These are phyloP conservation scores for Cornus florida DNA, from an alignment of 148 eudicot genomes.

Conservation along the genomic window DNA sequence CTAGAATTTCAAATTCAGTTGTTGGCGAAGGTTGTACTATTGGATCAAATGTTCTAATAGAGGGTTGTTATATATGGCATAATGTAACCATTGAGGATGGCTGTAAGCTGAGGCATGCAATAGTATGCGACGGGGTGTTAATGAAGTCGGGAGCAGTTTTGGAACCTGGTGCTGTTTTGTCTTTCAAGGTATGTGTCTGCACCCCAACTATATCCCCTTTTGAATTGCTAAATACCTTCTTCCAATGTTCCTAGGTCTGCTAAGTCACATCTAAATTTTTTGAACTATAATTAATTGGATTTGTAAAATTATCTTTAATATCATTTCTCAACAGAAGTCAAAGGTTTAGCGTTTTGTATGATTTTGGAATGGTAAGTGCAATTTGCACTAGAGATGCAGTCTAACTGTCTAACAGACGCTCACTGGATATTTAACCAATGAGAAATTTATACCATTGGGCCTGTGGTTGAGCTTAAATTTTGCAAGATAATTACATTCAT, in stretches of 20 bases:
- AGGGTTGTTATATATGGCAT: constrained; percentile 86
- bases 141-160: constrained; percentile 74
- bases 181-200: constrained; percentile 65
- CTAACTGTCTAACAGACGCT: background rate
- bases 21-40: constrained; percentile 86
- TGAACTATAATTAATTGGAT: background rate
- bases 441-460: background rate
- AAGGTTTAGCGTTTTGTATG: background rate
- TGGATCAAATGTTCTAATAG: constrained; percentile 80
- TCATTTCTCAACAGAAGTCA: background rate
- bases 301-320: background rate
- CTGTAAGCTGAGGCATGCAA: constrained; percentile 74
- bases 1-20: constrained; percentile 70
- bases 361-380: background rate
- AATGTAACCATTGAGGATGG: constrained; percentile 89
- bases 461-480: background rate
- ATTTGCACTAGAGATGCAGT: background rate
- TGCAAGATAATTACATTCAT: background rate
- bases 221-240: constrained; percentile 3
- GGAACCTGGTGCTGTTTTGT: constrained; percentile 84
- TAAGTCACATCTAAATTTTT: background rate
- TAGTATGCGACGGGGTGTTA: constrained; percentile 83
- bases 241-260: background rate
- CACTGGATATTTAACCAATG: background rate
- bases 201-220: background rate